Conservation (phyloP, 1,284 basidiomycete species). For the Amylostereum areolatum region DNA sequence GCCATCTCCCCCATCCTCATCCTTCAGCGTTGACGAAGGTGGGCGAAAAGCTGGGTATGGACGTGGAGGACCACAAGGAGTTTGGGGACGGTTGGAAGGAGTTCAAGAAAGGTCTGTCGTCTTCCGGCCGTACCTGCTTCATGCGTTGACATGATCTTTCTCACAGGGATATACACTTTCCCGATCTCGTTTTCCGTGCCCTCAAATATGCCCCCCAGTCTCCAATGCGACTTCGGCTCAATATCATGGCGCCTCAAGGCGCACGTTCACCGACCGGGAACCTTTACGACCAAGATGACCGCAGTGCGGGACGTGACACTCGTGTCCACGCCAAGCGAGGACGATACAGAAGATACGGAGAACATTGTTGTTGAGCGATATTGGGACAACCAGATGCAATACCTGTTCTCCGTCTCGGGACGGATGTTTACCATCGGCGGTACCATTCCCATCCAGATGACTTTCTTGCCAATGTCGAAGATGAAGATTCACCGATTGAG, state of each 20-base stretch:
- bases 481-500: constrained; percentile 77
- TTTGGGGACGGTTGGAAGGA: constrained; percentile 76
- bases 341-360: constrained; percentile 76
- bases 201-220: constrained; percentile 72
- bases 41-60: constrained; percentile 28
- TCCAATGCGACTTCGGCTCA: constrained; percentile 75
- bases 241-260: constrained; percentile 82
- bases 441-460: constrained; percentile 74
- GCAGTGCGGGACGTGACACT: constrained; percentile 73
- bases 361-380: constrained; percentile 84
- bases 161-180: constrained; percentile 85
- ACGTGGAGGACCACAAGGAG: constrained; percentile 42
- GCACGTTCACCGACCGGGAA: constrained; percentile 77
- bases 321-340: constrained; percentile 73
- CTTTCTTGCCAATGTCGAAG: constrained; percentile 82
- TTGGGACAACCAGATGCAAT: constrained; percentile 91
- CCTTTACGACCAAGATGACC: constrained; percentile 71
- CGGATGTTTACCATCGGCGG: constrained; percentile 83
- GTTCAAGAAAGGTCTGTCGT: constrained; percentile 74
- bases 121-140: neutral
- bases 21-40: constrained; percentile 22
- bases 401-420: constrained; percentile 76
- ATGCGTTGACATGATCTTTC: neutral
- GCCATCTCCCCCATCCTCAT: neutral
- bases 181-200: constrained; percentile 91